Conservation (phyloP, 2,329 filamentous ascomycete genomes). For the Colletotrichum sojae region DNA sequence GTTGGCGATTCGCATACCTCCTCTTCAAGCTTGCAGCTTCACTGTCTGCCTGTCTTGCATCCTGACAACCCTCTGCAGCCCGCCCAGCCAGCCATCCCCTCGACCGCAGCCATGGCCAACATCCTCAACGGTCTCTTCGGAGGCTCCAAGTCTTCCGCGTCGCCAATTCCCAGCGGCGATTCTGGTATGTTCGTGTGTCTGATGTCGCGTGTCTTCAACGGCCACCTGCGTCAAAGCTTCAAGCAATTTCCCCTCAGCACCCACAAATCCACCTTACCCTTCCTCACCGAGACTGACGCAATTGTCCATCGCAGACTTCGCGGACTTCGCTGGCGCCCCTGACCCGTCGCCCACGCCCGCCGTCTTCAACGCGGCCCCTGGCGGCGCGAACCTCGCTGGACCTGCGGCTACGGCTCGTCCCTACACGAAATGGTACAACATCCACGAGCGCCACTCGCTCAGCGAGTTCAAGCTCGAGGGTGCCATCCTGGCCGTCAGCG, state of each 20-base stretch:
- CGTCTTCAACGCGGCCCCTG: conserved; percentile 56
- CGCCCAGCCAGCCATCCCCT: conserved; percentile 32
- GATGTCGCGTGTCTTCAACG: conserved; percentile 27
- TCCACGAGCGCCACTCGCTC: conserved; percentile 90
- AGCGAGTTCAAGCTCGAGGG: conserved; percentile 92
- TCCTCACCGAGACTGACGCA: conserved; percentile 45
- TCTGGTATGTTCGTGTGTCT: conserved; percentile 66
- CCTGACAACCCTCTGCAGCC: conserved; percentile 42
- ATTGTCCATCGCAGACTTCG: conserved; percentile 77
- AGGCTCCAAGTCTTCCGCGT: conserved; percentile 72
- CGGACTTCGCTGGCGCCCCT: conserved; percentile 88
- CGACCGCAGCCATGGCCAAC: conserved; percentile 64
- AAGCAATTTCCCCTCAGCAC: conserved; percentile 33
- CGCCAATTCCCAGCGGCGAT: conserved; percentile 67
- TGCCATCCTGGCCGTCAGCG: conserved; percentile 81
- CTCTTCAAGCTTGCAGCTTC: conserved; percentile 39
- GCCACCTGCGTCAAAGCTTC: conserved; percentile 25
- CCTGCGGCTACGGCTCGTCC: conserved; percentile 69
- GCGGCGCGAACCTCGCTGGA: conserved; percentile 61
- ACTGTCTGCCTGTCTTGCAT: conserved; percentile 38
- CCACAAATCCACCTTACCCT: conserved; percentile 30
- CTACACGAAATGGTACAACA: conserved; percentile 96
- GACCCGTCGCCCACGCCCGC: conserved; percentile 71
- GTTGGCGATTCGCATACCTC: conserved; percentile 31
- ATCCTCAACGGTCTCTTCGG: conserved; percentile 79